Base-by-base conservation (phyloP, 768 basidiomycete species). In the Terana coerulea region DNA sequence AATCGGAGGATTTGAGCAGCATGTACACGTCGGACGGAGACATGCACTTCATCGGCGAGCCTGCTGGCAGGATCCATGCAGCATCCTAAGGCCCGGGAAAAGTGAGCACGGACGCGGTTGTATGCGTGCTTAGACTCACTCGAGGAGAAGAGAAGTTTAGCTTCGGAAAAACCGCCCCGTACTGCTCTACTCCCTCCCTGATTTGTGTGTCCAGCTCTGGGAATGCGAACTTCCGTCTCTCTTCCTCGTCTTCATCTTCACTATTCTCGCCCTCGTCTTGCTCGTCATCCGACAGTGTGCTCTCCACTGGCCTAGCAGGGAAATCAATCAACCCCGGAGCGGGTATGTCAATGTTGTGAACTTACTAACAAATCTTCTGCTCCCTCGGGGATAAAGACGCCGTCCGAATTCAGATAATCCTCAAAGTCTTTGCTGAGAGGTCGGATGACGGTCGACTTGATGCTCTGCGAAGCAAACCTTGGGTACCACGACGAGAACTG, bases 101-200 rank as follows among this genome's bases (percentile, higher is more conserved):
- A 25, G 25, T 45, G 26, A 51, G 48, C 22, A 39, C 47, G 10
- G 42, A 31, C 17, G 41, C 8, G 42, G 22, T 14, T 10, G 1
- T 2, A 15, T 15, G 28, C 4, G 21, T 15, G 24, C 21, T 36
- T 52, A 19, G 33, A 59, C 75, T 51, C 53, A 88, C 94, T 72
- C 86, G 88, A 12, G 95, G 95, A n/a, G 91, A 86, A 5, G 93
- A 91, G 71, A 95, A 97, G 63, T 97, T 98, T 49, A 98, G 81
- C 69, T 98, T 98, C 0, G 95, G 94, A 65, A 98, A 98, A 25
- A 95, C 86, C 5, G 86, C 86, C 2, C 82, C 88, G 65, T 89
- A 94, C 50, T 77, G 68, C 39, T 70, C 59, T n/a, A 97, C 73
- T 29, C 75, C 78, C 12, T 71, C 65, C 43, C 89, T 71, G 54